These are phyloP conservation scores for Blastobotrys persicus DNA, from an alignment of 1,139 yeast species.

Conservation along the genomic window DNA sequence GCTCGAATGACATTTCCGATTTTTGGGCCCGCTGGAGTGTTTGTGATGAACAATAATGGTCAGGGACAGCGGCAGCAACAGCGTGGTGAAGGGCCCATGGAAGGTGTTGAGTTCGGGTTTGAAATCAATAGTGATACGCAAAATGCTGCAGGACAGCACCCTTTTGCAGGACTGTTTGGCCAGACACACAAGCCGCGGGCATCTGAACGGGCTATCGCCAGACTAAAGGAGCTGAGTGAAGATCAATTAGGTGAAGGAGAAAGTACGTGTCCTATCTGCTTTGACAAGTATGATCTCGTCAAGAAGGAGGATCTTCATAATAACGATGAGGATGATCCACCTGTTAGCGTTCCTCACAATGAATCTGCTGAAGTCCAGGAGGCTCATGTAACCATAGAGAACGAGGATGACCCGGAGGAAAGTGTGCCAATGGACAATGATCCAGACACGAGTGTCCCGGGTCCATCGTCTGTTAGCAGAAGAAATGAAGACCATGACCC, in stretches of 20 bases:
- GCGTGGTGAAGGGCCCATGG: constrained; percentile 1
- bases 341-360: constrained; percentile 18
- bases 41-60: not conserved
- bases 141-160: not conserved
- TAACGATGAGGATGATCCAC: constrained; percentile 20
- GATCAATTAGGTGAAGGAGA: constrained; percentile 30
- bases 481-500: not conserved
- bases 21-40: constrained; percentile 5
- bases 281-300: constrained; percentile 30
- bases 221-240: constrained; percentile 28
- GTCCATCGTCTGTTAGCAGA: not conserved
- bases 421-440: constrained; percentile 9
- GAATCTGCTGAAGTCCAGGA: not conserved
- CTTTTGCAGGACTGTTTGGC: constrained; percentile 6
- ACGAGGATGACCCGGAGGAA: constrained; percentile 11
- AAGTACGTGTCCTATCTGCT: constrained; percentile 38
- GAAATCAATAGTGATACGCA: not conserved
- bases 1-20: constrained; percentile 2
- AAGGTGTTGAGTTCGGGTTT: constrained; percentile 5
- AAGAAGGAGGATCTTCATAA: constrained; percentile 1
- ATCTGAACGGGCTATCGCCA: constrained; percentile 32
- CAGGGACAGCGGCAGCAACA: not conserved
- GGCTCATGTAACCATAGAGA: not conserved
- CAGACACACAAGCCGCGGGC: constrained; percentile 31
- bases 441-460: not conserved